Base-by-base conservation (phyloP, 2,329 filamentous ascomycete species). In the Amesomyces nigricolor region DNA sequence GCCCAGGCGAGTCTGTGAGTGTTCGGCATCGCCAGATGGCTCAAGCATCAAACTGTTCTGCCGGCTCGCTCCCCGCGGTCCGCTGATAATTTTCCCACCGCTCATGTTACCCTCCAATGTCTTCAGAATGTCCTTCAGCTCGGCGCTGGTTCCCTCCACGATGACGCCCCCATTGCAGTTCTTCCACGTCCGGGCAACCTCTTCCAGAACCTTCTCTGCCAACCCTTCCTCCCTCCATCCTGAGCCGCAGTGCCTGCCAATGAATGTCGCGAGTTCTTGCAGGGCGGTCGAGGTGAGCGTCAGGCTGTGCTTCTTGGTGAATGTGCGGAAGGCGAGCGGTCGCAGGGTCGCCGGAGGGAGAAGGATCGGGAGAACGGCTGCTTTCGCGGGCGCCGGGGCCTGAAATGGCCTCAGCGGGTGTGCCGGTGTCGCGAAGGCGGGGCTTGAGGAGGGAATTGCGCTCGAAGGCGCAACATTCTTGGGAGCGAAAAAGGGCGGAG, bases 221-320 rank as follows among this genome's bases (percentile, higher is more conserved):
- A 96, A 76, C 0, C 95, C 92, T 69, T 95, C 91, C 73, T 97
- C 91, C 65, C 92, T 83, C 94, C 94, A 99, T 85, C 86, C 90
- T 55, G 91, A 91, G 35, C 94, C 94, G 70, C 94, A 99, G 71
- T 96, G 88, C 63, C 89, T 86, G 10, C 94, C 95, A 51, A 99
- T 87, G 70, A 99, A 99, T 1, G 82, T 80, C 17, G 94, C 91
- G 32, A 99, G 78, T 46, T 88, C 83, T 69, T 92, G 86, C 5
- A 99, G 76, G 0, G 94, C 90, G 0, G 91, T 84, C 0, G 92
- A 94, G 7, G 89, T 91, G 51, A 99, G 82, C 0, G 91, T 97
- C 54, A 99, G 77, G 64, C 92, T 95, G 73, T 99, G 90, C 68
- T 97, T 99, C 72, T 96, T 96, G 2, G 94, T 99, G 63, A 99